phyloP scores from a whole-genome alignment of 2,329 filamentous ascomycete species.

The Ophiocordyceps camponoti-rufipedis region DNA sequence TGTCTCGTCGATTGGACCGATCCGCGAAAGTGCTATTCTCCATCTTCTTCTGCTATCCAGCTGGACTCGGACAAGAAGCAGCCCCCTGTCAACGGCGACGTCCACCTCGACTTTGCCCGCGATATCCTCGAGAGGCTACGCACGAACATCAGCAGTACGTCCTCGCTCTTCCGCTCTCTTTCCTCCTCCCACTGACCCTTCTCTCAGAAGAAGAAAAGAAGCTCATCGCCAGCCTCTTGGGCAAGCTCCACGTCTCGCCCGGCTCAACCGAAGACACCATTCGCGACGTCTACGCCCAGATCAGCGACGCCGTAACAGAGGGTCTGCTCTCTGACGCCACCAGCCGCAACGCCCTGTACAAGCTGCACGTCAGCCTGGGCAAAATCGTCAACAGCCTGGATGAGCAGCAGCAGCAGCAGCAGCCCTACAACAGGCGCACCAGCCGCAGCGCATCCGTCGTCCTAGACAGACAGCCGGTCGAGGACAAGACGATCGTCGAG shows the following conservation, averaged over 20 bases:
- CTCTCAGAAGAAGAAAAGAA: conserved; percentile 68
- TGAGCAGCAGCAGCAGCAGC: conserved; percentile 24
- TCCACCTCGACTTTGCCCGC: conserved; percentile 62
- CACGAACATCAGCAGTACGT: conserved; percentile 48
- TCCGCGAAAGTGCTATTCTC: conserved; percentile 55
- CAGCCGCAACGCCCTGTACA: conserved; percentile 46
- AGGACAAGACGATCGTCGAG: conserved; percentile 20
- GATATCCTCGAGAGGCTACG: conserved; percentile 61
- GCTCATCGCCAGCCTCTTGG: conserved; percentile 55
- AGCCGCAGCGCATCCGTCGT: conserved; percentile 25
- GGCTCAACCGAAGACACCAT: conserved; percentile 41
- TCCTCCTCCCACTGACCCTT: not conserved
- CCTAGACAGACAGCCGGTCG: conserved; percentile 11
- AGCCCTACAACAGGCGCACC: conserved; percentile 17
- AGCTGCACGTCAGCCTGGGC: conserved; percentile 47
- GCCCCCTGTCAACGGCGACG: conserved; percentile 44
- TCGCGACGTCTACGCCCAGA: conserved; percentile 35
- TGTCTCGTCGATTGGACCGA: conserved; percentile 93
- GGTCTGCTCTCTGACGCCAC: conserved; percentile 40
- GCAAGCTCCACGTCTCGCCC: conserved; percentile 65
- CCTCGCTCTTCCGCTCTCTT: not conserved
- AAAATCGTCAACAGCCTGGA: conserved; percentile 47
- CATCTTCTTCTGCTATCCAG: conserved; percentile 26
- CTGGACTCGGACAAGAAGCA: conserved; percentile 41
- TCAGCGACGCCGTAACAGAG: conserved; percentile 44